These are phyloP conservation scores for Schizosaccharomyces versatilis DNA, from an alignment of 1,139 yeast genomes.

Conservation along the genomic window DNA sequence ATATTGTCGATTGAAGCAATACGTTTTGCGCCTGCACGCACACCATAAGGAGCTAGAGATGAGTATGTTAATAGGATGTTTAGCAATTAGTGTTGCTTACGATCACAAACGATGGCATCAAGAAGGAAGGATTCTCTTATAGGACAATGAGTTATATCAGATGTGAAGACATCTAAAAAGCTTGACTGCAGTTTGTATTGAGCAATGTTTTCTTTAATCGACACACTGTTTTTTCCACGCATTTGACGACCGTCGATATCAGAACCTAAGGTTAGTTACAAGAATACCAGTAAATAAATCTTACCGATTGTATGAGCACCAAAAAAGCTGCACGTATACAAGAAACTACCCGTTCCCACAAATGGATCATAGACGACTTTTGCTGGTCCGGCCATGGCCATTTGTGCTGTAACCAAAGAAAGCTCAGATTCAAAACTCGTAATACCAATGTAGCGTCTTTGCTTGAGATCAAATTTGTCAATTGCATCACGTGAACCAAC, in stretches of 20 bases:
- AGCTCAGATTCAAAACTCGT: constrained; percentile 69
- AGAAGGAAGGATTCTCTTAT: constrained; percentile 39
- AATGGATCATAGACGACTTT: constrained; percentile 77
- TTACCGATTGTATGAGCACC: constrained; percentile 51
- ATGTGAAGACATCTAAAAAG: constrained; percentile 56
- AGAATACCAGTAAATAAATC: background rate
- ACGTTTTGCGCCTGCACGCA: constrained; percentile 80
- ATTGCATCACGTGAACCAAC: constrained; percentile 43
- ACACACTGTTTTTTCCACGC: constrained; percentile 39
- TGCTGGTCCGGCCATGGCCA: constrained; percentile 28
- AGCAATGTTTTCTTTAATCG: constrained; percentile 41
- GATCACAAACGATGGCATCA: constrained; percentile 81
- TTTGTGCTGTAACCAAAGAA: constrained; percentile 10
- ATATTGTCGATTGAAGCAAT: background rate
- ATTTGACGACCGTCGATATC: constrained; percentile 79
- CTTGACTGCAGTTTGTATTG: constrained; percentile 41
- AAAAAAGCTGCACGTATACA: constrained; percentile 69
- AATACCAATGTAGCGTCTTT: constrained; percentile 77
- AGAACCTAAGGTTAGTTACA: constrained; percentile 25
- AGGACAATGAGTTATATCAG: constrained; percentile 90
- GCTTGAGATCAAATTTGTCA: constrained; percentile 61
- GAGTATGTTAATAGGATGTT: background rate
- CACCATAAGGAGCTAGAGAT: constrained; percentile 64
- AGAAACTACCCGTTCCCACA: constrained; percentile 88
- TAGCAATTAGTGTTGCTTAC: background rate